Evolutionary conservation across 2,329 filamentous ascomycete genomes (phyloP).

Genomic region (Ascochyta viciae-villosae): DNA sequence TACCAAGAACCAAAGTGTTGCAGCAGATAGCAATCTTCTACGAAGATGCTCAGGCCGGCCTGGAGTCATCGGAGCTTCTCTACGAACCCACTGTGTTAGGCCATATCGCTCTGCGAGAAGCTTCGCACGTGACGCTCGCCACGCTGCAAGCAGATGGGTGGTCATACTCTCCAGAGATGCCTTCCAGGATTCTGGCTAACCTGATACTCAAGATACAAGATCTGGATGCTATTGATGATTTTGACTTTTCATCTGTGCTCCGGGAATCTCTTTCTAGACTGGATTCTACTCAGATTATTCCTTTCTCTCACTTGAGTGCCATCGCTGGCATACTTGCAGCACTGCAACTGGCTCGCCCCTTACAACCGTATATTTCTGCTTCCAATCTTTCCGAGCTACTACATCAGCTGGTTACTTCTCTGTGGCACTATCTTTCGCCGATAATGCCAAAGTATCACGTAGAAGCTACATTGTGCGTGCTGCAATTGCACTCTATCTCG

Average conservation of each 20-base stretch:
- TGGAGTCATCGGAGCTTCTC: slow-evolving; percentile 41
- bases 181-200: slow-evolving; percentile 43
- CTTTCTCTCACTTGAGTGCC: slow-evolving; percentile 42
- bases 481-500: slow-evolving; percentile 82
- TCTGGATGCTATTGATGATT: slow-evolving; percentile 33
- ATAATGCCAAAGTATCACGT: slow-evolving; percentile 91
- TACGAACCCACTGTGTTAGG: slow-evolving; percentile 36
- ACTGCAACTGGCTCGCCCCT: slow-evolving; percentile 37
- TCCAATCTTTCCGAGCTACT: slow-evolving; percentile 69
- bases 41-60: slow-evolving; percentile 45
- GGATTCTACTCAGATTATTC: slow-evolving; percentile 10
- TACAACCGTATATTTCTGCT: slow-evolving; percentile 35
- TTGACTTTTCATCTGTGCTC: slow-evolving; percentile 35
- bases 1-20: slow-evolving; percentile 17
- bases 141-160: slow-evolving; percentile 26
- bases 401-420: slow-evolving; percentile 70
- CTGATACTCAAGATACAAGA: slow-evolving; percentile 42
- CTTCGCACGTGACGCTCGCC: slow-evolving; percentile 33
- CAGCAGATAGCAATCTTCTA: slow-evolving; percentile 43
- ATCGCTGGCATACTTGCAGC: slow-evolving; percentile 43
- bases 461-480: slow-evolving; percentile 84
- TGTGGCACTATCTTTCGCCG: slow-evolving; percentile 85
- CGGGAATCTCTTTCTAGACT: slow-evolving; percentile 27
- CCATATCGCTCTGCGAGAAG: slow-evolving; percentile 40
- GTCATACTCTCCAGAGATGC: slow-evolving; percentile 33